A percentile compares a stretch with the other conserved stretches of the same genome.
Evolutionary conservation across 352 stramenopile species (phyloP).

Genomic region (Plasmopara muralis): DNA sequence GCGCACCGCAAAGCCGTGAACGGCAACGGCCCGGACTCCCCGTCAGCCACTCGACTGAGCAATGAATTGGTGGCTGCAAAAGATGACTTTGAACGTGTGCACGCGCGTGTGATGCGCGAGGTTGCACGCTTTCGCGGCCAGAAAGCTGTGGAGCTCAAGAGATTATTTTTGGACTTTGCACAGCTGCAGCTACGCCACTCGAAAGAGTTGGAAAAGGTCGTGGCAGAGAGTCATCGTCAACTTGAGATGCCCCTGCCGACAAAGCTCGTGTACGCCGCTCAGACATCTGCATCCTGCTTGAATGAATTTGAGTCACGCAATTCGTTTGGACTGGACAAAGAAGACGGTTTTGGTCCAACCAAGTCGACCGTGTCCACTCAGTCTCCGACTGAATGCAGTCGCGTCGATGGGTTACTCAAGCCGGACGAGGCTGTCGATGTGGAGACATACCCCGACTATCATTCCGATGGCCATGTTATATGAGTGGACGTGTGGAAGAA

Average conservation of each 20-base stretch:
- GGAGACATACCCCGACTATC: slow-evolving; percentile 45
- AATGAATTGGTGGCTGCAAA: slow-evolving; percentile 60
- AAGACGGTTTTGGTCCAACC: slow-evolving; percentile 20
- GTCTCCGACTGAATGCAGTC: slow-evolving; percentile 19
- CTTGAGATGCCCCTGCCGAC: slow-evolving; percentile 40
- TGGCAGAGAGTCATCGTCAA: slow-evolving; percentile 34
- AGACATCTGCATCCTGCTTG: slow-evolving; percentile 22
- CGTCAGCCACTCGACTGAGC: slow-evolving; percentile 23
- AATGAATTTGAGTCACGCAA: slow-evolving; percentile 36
- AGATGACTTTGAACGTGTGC: slow-evolving; percentile 68
- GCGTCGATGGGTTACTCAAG: slow-evolving; percentile 16
- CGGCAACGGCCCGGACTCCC: slow-evolving; percentile 24
- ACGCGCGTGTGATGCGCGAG: slow-evolving; percentile 70
- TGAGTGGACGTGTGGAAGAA: slow-evolving; percentile 1
- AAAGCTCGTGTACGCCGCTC: slow-evolving; percentile 33
- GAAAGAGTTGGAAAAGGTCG: slow-evolving; percentile 44
- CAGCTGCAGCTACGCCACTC: slow-evolving; percentile 45
- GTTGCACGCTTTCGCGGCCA: slow-evolving; percentile 64
- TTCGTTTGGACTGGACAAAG: slow-evolving; percentile 35
- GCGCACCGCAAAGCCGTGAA: slow-evolving; percentile 29
- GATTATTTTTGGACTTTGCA: slow-evolving; percentile 67
- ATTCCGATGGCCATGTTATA: slow-evolving; percentile 27
- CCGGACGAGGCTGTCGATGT: slow-evolving; percentile 14
- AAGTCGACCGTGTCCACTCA: slow-evolving; percentile 28
- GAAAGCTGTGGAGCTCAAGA: slow-evolving; percentile 66